A percentile compares a stretch with the other conserved stretches of the same genome.
phyloP scores from a whole-genome alignment of 768 basidiomycete species.

The Suillus paluster region DNA sequence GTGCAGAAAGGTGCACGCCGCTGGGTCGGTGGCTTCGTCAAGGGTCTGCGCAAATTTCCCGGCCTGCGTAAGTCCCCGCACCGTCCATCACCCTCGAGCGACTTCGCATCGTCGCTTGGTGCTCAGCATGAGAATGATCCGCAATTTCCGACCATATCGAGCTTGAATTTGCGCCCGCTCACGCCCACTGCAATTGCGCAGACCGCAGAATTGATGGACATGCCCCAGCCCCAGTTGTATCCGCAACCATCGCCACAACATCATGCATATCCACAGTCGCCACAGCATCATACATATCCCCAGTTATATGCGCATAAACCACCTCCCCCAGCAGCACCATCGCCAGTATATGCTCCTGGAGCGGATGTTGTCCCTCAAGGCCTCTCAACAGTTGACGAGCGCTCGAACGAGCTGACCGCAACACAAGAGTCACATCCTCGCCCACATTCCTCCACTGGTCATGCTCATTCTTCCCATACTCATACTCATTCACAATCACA shows the following conservation, averaged over 20 bases:
- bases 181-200: conserved; percentile 11
- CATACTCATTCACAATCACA: background rate
- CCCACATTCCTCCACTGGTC: background rate
- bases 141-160: conserved; percentile 3
- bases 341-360: background rate
- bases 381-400: conserved; percentile 6
- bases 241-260: background rate
- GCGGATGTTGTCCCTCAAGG: conserved; percentile 1
- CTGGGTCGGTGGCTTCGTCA: conserved; percentile 36
- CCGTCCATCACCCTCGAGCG: background rate
- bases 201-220: conserved; percentile 6
- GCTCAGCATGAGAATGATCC: background rate
- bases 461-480: background rate
- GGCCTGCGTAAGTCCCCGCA: conserved; percentile 6
- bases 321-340: background rate
- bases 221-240: background rate
- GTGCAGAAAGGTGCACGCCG: conserved; percentile 14
- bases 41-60: conserved; percentile 36
- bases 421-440: background rate
- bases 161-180: conserved; percentile 8
- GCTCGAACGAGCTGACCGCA: conserved; percentile 4
- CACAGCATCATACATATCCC: background rate
- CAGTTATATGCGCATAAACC: background rate
- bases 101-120: background rate
- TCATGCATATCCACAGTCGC: background rate